A percentile compares a stretch with the other conserved stretches of the same genome.
These are phyloP conservation scores for Hagleromyces aurorensis DNA, from an alignment of 805 yeast genomes.

Conservation along the genomic window DNA sequence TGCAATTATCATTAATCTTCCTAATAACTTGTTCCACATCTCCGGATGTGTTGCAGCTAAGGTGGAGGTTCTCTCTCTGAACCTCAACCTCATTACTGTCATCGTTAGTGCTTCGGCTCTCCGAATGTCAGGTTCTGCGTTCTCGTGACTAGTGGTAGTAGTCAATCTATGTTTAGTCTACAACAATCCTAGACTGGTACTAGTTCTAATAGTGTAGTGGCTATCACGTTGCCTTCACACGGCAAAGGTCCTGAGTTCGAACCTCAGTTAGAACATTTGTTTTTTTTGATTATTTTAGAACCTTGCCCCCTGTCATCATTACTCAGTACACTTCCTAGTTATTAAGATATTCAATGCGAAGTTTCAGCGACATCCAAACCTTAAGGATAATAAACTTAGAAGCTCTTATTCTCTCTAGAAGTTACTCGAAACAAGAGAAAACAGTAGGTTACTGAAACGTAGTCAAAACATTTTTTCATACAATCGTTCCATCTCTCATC, in stretches of 20 bases:
- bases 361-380: background rate
- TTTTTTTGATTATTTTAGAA: conserved; percentile 6
- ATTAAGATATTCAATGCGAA: background rate
- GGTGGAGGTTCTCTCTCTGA: too few species aligned
- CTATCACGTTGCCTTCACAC: conserved; percentile 36
- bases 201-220: conserved; percentile 35
- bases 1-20: too few species aligned
- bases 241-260: conserved; percentile 36
- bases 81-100: too few species aligned
- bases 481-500: background rate
- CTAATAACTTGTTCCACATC: too few species aligned
- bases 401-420: background rate
- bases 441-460: background rate
- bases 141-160: background rate
- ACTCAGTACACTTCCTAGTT: too few species aligned
- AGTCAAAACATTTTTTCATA: background rate
- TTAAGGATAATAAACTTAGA: background rate
- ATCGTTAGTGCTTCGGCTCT: background rate
- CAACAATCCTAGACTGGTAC: too few species aligned
- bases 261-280: conserved; percentile 31
- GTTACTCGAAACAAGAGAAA: background rate
- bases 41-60: too few species aligned
- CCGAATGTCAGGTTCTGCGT: background rate
- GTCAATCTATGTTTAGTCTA: too few species aligned
- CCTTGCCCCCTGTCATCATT: too few species aligned